Percentiles rank a stretch among this genome's conserved stretches.
phyloP scores from a whole-genome alignment of 306 rosid species.

The Trifolium subterraneum region DNA sequence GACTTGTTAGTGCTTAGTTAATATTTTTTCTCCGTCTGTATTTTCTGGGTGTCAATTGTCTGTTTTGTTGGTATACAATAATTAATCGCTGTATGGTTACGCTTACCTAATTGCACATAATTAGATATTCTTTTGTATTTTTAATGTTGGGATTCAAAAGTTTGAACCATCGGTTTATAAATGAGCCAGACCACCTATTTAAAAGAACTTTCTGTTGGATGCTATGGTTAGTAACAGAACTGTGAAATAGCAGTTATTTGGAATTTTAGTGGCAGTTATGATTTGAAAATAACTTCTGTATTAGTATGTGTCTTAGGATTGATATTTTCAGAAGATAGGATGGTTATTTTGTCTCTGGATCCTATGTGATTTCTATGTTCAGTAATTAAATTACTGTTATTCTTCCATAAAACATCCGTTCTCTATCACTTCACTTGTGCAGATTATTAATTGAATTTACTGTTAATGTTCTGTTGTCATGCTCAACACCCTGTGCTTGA shows the following conservation, averaged over 20 bases:
- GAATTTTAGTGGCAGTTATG: not conserved
- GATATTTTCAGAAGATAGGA: not conserved
- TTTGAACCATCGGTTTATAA: not conserved
- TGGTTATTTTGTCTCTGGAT: not conserved
- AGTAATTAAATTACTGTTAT: not conserved
- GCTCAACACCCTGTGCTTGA: not conserved
- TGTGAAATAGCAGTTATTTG: not conserved
- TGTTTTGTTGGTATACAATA: conserved; percentile 13
- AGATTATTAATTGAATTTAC: not conserved
- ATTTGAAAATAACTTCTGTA: not conserved
- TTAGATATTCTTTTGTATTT: not conserved
- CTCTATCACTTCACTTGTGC: not conserved
- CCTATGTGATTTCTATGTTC: not conserved
- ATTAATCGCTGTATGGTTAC: not conserved
- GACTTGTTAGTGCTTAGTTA: conserved; percentile 31
- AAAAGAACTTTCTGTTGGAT: not conserved
- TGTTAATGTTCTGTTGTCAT: not conserved
- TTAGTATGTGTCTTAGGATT: not conserved
- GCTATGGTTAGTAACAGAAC: not conserved
- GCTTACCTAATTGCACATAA: not conserved
- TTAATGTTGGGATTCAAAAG: not conserved
- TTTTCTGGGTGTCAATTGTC: conserved; percentile 7
- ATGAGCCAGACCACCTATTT: conserved; percentile 1
- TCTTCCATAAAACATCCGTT: not conserved
- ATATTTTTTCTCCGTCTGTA: conserved; percentile 1